Conservation (phyloP, 1,139 yeast genomes). For the Yamadazyma conglobata region DNA sequence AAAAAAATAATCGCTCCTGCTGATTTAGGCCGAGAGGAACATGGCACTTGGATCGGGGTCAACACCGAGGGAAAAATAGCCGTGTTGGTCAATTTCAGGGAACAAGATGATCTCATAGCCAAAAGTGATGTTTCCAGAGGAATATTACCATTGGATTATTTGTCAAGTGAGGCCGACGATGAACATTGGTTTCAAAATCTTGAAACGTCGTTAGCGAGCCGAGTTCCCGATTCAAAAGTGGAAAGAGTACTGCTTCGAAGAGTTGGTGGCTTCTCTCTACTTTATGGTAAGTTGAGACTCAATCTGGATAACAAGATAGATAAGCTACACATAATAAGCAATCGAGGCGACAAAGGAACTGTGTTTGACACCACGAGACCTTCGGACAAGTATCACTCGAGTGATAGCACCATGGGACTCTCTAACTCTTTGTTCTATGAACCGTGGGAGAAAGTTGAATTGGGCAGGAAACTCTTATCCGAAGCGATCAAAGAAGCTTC, state of each 20-base stretch:
- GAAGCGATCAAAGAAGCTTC: conserved; percentile 32
- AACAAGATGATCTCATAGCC: conserved; percentile 24
- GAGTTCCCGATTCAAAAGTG: conserved; percentile 5
- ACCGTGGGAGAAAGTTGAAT: conserved; percentile 71
- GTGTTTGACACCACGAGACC: conserved; percentile 19
- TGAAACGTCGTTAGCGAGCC: conserved; percentile 22
- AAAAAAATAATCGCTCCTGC: conserved; percentile 58
- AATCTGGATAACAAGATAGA: conserved; percentile 23
- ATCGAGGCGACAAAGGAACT: conserved; percentile 43
- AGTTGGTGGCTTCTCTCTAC: conserved; percentile 81
- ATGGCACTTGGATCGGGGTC: conserved; percentile 92
- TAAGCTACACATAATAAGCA: conserved; percentile 49
- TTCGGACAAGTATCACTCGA: conserved; percentile 6
- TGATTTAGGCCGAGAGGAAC: conserved; percentile 70
- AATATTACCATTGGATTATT: conserved; percentile 56
- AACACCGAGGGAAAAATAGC: conserved; percentile 62
- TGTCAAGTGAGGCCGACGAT: conserved; percentile 34
- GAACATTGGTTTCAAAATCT: conserved; percentile 45
- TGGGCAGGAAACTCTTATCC: conserved; percentile 48
- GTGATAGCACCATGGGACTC: conserved; percentile 43
- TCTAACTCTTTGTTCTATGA: conserved; percentile 60
- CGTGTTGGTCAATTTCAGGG: conserved; percentile 71
- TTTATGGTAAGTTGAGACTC: conserved; percentile 58
- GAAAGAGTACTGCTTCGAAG: conserved; percentile 31
- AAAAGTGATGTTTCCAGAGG: conserved; percentile 66